Conservation (phyloP, 129 eudicot genomes). For the Tagetes erecta region DNA sequence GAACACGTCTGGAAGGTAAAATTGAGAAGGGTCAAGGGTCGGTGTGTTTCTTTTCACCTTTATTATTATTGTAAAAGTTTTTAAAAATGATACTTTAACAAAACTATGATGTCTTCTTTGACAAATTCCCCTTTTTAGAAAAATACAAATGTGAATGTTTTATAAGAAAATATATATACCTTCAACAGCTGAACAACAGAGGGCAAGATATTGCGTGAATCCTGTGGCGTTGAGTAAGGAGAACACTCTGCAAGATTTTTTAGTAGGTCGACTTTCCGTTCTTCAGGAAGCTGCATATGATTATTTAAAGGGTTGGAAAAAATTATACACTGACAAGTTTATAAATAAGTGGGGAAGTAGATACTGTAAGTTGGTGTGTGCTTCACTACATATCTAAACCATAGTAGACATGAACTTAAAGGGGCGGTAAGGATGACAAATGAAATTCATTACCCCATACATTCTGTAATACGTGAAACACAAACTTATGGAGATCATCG, state of each 20-base stretch:
- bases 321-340: neutral
- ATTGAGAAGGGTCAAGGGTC: neutral
- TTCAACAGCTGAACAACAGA: slow-evolving; percentile 75
- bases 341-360: neutral
- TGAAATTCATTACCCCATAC: slow-evolving; percentile 1
- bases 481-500: neutral
- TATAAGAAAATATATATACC: slow-evolving; percentile 38
- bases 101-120: neutral
- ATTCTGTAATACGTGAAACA: neutral
- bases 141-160: neutral
- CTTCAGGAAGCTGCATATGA: slow-evolving; percentile 72
- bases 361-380: neutral
- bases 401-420: neutral
- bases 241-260: slow-evolving; percentile 95
- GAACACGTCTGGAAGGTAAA: neutral
- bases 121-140: neutral
- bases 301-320: neutral
- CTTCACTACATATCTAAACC: neutral
- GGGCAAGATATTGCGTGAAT: slow-evolving; percentile 84
- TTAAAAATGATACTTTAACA: neutral
- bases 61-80: neutral
- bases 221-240: slow-evolving; percentile 78
- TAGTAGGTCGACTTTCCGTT: slow-evolving; percentile 77
- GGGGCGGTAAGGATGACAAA: neutral
- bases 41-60: neutral